Percentiles rank a stretch among this genome's conserved stretches.
Conservation (phyloP, 345 rosid genomes). For the Brassica incana region DNA sequence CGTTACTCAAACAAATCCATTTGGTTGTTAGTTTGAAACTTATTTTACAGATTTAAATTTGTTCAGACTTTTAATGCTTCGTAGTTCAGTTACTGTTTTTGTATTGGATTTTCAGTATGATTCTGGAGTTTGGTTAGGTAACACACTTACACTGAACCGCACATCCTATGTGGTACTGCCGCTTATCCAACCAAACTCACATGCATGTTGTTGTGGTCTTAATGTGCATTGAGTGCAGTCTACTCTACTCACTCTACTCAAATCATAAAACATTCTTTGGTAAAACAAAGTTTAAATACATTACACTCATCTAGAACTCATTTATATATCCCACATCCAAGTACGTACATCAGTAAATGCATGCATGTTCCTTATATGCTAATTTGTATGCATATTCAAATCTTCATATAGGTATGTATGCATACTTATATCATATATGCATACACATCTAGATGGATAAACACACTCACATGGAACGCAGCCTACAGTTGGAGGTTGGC, state of each 20-base stretch:
- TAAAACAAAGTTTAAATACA: not conserved
- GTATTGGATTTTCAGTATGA: not conserved
- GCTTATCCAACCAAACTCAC: slow-evolving; percentile 30
- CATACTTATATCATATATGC: slow-evolving; percentile 2
- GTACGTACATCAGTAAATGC: not conserved
- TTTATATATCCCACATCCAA: not conserved
- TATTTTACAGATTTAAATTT: not conserved
- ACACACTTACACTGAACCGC: slow-evolving; percentile 22
- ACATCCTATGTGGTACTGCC: slow-evolving; percentile 34
- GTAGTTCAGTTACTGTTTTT: not conserved
- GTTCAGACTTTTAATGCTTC: not conserved
- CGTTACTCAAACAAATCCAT: not conserved
- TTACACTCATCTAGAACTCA: slow-evolving; percentile 3
- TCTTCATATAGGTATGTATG: not conserved
- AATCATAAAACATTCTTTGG: slow-evolving; percentile 24
- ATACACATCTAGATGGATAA: not conserved
- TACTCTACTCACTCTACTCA: not conserved
- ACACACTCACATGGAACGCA: slow-evolving; percentile 15
- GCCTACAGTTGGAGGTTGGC: slow-evolving; percentile 15
- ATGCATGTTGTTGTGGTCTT: slow-evolving; percentile 34
- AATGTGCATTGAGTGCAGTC: slow-evolving; percentile 14
- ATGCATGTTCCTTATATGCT: slow-evolving; percentile 3
- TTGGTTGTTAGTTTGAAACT: not conserved
- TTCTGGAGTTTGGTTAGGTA: slow-evolving; percentile 10
- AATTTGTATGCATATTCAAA: not conserved